Evolutionary conservation across 768 basidiomycete species (phyloP).

Genomic region (Dendrothele bispora): DNA sequence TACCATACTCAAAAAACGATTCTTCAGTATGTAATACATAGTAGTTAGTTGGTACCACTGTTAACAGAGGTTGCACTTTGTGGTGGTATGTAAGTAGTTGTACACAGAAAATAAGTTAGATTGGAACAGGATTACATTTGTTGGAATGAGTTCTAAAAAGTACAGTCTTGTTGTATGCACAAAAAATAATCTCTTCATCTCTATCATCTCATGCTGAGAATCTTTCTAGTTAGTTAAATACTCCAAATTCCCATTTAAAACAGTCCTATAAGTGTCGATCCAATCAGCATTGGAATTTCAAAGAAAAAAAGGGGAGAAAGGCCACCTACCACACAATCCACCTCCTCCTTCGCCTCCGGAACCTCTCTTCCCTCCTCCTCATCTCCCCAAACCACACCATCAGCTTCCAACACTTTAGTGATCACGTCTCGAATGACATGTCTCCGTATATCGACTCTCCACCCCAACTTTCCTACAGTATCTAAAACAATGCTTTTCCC

Average conservation of each 20-base stretch:
- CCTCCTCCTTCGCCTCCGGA: constrained; percentile 58
- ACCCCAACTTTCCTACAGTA: constrained; percentile 77
- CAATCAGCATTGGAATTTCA: neutral
- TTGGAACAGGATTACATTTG: too few relatives aligned
- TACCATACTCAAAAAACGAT: too few relatives aligned
- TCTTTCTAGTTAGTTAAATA: too few relatives aligned
- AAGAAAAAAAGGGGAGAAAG: neutral
- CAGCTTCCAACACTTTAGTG: constrained; percentile 52
- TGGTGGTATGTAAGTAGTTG: too few relatives aligned
- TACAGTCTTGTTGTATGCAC: too few relatives aligned
- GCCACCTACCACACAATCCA: constrained; percentile 58
- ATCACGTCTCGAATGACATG: constrained; percentile 75
- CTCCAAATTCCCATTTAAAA: constrained; percentile 73
- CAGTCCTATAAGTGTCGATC: constrained; percentile 71
- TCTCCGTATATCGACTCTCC: constrained; percentile 78
- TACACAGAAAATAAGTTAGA: too few relatives aligned
- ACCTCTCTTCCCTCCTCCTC: constrained; percentile 45
- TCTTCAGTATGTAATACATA: too few relatives aligned
- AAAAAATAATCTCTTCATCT: too few relatives aligned
- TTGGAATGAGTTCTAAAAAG: too few relatives aligned
- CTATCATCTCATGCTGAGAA: too few relatives aligned
- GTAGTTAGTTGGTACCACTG: too few relatives aligned
- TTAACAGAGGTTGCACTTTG: too few relatives aligned
- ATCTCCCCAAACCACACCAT: constrained; percentile 52
- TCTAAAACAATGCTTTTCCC: constrained; percentile 89